Percentiles rank a stretch among this genome's conserved stretches.
Conservation (phyloP, 257 asterid species). For the Gentiana straminea region DNA sequence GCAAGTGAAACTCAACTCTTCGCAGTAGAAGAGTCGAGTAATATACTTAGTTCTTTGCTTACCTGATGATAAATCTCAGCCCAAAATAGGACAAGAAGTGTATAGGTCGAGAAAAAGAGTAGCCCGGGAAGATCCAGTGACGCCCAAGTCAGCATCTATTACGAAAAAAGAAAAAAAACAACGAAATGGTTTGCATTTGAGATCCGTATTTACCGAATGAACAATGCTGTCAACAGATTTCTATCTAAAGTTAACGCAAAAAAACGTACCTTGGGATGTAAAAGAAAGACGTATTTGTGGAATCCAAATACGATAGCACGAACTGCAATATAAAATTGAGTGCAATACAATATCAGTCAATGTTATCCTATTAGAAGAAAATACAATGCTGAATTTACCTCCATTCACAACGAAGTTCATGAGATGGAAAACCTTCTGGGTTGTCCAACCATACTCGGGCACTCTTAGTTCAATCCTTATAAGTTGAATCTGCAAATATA, state of each 20-base stretch:
- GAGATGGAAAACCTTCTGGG: slow-evolving; percentile 94
- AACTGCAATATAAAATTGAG: slow-evolving; percentile 39
- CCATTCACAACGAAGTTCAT: slow-evolving; percentile 97
- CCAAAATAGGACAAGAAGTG: slow-evolving; percentile 91
- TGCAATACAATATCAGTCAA: slow-evolving; percentile 3
- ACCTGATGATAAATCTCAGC: slow-evolving; percentile 97
- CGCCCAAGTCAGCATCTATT: slow-evolving; percentile 54
- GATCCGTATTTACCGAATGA: too few relatives aligned
- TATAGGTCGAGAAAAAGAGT: slow-evolving; percentile 82
- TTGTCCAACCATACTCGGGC: slow-evolving; percentile 98
- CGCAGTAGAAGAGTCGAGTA: too few relatives aligned
- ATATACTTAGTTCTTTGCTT: slow-evolving; percentile 15
- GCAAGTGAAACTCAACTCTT: too few relatives aligned
- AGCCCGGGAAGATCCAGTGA: slow-evolving; percentile 85
- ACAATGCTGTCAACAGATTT: too few relatives aligned
- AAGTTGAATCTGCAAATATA: slow-evolving; percentile 71
- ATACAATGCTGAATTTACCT: slow-evolving; percentile 37
- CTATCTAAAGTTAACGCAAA: too few relatives aligned
- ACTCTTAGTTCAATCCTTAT: slow-evolving; percentile 82
- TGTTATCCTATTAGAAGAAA: slow-evolving; percentile 1
- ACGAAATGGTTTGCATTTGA: too few relatives aligned
- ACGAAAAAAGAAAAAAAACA: not conserved
- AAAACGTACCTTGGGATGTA: slow-evolving; percentile 67
- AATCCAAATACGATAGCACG: slow-evolving; percentile 82
- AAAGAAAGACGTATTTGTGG: slow-evolving; percentile 58